Percentiles rank a stretch among this genome's conserved stretches.
phyloP scores from a whole-genome alignment of 129 eudicot genomes.

The Ambrosia artemisiifolia region DNA sequence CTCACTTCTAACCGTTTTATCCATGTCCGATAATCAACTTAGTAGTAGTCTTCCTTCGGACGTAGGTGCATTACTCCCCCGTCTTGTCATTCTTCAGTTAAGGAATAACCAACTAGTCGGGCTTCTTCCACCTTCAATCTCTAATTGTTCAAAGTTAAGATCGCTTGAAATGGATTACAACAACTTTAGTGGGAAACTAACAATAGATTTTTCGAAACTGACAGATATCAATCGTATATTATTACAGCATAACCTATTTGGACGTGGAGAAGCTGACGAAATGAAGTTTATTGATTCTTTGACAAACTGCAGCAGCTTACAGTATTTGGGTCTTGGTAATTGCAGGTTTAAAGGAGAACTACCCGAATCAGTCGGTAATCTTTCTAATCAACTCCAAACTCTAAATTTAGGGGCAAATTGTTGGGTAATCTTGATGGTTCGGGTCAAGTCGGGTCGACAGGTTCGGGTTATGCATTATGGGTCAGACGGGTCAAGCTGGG shows the following conservation, averaged over 20 bases:
- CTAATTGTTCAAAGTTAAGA: conserved; percentile 10
- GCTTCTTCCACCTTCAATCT: conserved; percentile 13
- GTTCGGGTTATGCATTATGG: too few relatives aligned
- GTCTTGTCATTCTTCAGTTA: not conserved
- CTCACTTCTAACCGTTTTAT: not conserved
- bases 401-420: not conserved
- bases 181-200: conserved; percentile 21
- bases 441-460: too few relatives aligned
- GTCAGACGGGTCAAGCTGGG: too few relatives aligned
- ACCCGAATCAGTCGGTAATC: conserved; percentile 14
- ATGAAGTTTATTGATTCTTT: conserved; percentile 13
- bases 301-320: conserved; percentile 14
- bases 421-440: too few relatives aligned
- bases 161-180: not conserved
- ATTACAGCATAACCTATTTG: not conserved
- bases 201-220: not conserved
- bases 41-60: not conserved
- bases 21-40: not conserved
- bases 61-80: conserved; percentile 6
- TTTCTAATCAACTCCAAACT: not conserved
- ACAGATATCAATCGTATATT: not conserved
- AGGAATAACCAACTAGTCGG: conserved; percentile 10
- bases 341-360: not conserved
- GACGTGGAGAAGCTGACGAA: conserved; percentile 15
- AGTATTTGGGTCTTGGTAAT: not conserved